A percentile compares a stretch with the other conserved stretches of the same genome.
phyloP scores from a whole-genome alignment of 345 rosid species.

The Euphorbia pulcherrima region DNA sequence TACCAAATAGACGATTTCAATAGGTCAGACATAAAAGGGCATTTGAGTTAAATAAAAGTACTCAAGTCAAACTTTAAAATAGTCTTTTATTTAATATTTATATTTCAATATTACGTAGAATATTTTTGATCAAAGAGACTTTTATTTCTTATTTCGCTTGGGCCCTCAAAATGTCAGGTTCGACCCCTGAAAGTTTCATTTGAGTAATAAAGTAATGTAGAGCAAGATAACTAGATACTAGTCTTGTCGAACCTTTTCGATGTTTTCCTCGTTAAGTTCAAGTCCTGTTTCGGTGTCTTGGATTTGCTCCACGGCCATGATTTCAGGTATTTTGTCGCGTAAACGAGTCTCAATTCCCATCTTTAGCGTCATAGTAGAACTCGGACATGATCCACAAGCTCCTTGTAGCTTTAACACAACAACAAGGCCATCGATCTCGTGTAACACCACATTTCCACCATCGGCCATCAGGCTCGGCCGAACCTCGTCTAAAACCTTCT shows the following conservation, averaged over 20 bases:
- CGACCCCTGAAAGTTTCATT: too few relatives aligned
- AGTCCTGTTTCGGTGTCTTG: slow-evolving; percentile 74
- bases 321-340: slow-evolving; percentile 85
- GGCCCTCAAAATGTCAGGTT: too few relatives aligned
- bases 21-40: too few relatives aligned
- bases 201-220: background rate
- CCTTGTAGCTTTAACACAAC: slow-evolving; percentile 87
- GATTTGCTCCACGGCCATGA: slow-evolving; percentile 82
- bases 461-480: slow-evolving; percentile 89
- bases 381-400: slow-evolving; percentile 97
- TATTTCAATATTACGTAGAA: too few relatives aligned
- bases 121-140: too few relatives aligned
- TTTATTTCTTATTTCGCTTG: too few relatives aligned
- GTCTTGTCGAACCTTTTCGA: slow-evolving; percentile 62
- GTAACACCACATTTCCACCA: slow-evolving; percentile 91
- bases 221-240: background rate
- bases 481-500: slow-evolving; percentile 78
- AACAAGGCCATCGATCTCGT: slow-evolving; percentile 92
- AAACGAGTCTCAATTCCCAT: slow-evolving; percentile 92
- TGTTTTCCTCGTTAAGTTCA: slow-evolving; percentile 67
- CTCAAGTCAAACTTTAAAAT: too few relatives aligned
- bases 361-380: slow-evolving; percentile 88
- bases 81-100: too few relatives aligned
- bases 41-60: too few relatives aligned
- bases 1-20: too few relatives aligned